phyloP scores from a whole-genome alignment of 1,284 basidiomycete species.

The Tilletia caries region DNA sequence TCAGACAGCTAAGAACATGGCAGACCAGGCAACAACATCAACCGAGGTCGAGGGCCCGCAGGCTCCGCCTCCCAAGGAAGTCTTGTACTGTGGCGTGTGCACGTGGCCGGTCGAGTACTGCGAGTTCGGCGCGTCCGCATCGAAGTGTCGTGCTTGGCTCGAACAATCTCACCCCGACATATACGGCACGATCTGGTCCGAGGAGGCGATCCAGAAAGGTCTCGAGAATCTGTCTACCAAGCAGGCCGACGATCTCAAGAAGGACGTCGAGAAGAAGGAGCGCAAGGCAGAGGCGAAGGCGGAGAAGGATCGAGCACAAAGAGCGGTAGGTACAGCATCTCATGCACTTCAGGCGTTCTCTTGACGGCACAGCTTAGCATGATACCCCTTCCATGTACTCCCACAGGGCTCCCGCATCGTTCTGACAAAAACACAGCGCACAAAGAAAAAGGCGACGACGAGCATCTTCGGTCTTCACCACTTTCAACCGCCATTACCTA shows the following conservation, averaged over 20 bases:
- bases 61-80: slow-evolving; percentile 13
- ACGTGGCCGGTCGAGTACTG: slow-evolving; percentile 53
- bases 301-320: slow-evolving; percentile 42
- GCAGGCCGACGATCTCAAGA: slow-evolving; percentile 48
- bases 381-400: no score
- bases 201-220: slow-evolving; percentile 44
- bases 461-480: slow-evolving; percentile 45
- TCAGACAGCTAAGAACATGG: background rate
- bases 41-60: background rate
- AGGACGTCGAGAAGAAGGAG: slow-evolving; percentile 50
- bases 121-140: slow-evolving; percentile 44
- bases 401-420: slow-evolving; percentile 37
- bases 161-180: slow-evolving; percentile 35
- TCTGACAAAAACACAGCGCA: slow-evolving; percentile 45
- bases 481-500: slow-evolving; percentile 48
- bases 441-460: slow-evolving; percentile 52
- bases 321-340: slow-evolving; percentile 20
- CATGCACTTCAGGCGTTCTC: no score
- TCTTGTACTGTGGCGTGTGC: slow-evolving; percentile 46
- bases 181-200: slow-evolving; percentile 40
- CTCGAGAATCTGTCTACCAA: slow-evolving; percentile 46
- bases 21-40: background rate
- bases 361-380: background rate
- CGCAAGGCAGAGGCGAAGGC: slow-evolving; percentile 50
- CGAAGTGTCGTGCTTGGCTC: slow-evolving; percentile 47